Conservation (phyloP, 2,329 filamentous ascomycete genomes). For the Diaporthe longicolla region DNA sequence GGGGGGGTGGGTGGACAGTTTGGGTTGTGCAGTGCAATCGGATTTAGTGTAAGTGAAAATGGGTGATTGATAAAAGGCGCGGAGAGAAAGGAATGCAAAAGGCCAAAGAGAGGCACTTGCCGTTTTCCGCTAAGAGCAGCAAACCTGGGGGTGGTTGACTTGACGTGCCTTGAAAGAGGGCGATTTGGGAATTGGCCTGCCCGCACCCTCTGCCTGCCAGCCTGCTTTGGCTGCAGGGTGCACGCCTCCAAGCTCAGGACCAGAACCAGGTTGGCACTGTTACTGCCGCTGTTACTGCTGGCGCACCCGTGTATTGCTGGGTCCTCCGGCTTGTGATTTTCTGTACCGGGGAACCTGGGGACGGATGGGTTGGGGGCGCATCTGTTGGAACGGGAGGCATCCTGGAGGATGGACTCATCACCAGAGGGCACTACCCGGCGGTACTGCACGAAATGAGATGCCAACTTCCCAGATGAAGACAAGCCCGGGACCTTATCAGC, state of each 20-base stretch:
- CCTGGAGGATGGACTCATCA: conserved; percentile 2
- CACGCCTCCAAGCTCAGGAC: neutral
- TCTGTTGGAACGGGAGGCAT: conserved; percentile 5
- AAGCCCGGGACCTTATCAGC: conserved; percentile 8
- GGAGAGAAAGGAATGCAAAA: conserved; percentile 33
- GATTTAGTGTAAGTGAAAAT: conserved; percentile 27
- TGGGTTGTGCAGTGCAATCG: conserved; percentile 10
- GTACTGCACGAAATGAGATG: conserved; percentile 16
- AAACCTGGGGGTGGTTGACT: conserved; percentile 5
- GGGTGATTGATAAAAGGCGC: conserved; percentile 29
- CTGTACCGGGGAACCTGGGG: conserved; percentile 34
- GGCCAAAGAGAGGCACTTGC: conserved; percentile 30
- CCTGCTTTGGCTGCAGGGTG: conserved; percentile 3
- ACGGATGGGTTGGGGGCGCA: conserved; percentile 27
- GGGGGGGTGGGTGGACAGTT: neutral
- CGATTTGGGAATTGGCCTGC: conserved; percentile 28
- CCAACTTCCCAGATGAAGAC: conserved; percentile 27
- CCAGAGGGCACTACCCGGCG: neutral
- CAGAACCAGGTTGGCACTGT: neutral
- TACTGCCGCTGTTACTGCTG: conserved; percentile 3
- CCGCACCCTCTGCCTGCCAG: conserved; percentile 10
- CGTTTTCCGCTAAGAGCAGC: conserved; percentile 23
- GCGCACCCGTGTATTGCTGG: neutral
- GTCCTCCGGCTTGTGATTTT: neutral
- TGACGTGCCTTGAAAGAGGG: conserved; percentile 3